Percentiles rank a stretch among this genome's conserved stretches.
phyloP scores from a whole-genome alignment of 106 monocot genomes.

The Dendrobium chrysotoxum region DNA sequence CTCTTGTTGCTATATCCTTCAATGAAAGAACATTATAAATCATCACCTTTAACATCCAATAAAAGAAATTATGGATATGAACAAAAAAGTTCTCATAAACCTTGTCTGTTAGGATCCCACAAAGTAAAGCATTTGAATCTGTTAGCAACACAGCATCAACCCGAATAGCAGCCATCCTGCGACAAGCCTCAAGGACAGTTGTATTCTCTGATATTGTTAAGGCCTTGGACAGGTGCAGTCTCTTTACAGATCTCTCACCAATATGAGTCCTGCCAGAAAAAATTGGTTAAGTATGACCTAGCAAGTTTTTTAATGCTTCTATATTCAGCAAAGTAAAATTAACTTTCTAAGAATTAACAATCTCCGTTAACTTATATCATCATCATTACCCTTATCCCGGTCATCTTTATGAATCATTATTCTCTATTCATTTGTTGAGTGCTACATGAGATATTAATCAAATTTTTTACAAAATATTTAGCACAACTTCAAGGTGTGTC shows the following conservation, averaged over 20 bases:
- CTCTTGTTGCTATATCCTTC: slow-evolving; percentile 34
- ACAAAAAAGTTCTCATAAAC: slow-evolving; percentile 14
- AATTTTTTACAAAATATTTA: neutral
- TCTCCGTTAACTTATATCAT: neutral
- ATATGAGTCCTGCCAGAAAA: slow-evolving; percentile 17
- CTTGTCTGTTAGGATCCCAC: slow-evolving; percentile 69
- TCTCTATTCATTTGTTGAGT: neutral
- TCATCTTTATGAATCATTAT: neutral
- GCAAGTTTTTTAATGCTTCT: neutral
- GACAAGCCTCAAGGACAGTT: slow-evolving; percentile 50
- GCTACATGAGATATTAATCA: neutral
- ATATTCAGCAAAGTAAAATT: neutral
- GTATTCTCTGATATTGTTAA: slow-evolving; percentile 66
- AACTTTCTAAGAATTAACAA: neutral
- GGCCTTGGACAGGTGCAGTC: slow-evolving; percentile 59
- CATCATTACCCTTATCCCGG: neutral
- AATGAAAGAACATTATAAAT: slow-evolving; percentile 8
- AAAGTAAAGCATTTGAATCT: slow-evolving; percentile 66
- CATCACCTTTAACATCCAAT: neutral
- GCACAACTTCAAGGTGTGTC: neutral
- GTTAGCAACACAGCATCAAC: slow-evolving; percentile 68
- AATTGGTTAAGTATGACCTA: neutral
- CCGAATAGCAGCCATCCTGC: slow-evolving; percentile 54
- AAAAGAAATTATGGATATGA: neutral
- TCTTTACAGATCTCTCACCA: slow-evolving; percentile 33